Evolutionary conservation across 495 filamentous ascomycete genomes (phyloP), one percentile per base, ranked within the genome.

Genomic region (Niebla homalea): DNA sequence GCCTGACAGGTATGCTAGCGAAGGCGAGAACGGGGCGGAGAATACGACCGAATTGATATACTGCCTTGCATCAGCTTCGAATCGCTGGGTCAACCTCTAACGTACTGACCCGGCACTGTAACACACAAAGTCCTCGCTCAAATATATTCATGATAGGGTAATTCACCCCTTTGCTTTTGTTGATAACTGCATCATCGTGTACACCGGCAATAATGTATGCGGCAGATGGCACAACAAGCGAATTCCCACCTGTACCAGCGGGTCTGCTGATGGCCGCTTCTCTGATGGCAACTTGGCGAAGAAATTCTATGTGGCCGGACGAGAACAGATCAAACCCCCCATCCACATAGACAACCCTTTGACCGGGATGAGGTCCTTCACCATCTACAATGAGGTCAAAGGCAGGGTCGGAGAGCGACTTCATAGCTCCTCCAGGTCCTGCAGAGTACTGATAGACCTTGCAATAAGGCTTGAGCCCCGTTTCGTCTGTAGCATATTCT

Each of bases 131-230:
- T 5, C 87, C 87, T 44, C 92, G 81, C 72, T 99, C 92, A 58
- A 89, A 94, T 36, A 97, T 87, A 67, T 95, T 96, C 92, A 97
- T 99, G 63, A 99, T 96, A 1, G 92, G 92, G 62, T 96, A 97
- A 65, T 99, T 99, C 55, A 95, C 70, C 10, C 93, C 89, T 68
- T 97, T 96, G 84, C 85, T 90, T 57, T 80, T 64, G 65, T 97
- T 97, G 62, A 99, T 92, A 38, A 90, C 88, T 53, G 81, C 76
- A 65, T 99, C 92, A 60, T 93, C 84, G 61, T 99, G 93, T 23
- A 99, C 80, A 22, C 92, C 92, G 5, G 84, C 88, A 54, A 97
- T 78, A 42, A 99, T 74, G 62, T 85, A 99, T 16, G 79, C 81
- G 0, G 88, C 85, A 0, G 76, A 73, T 61, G 90, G 92, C 60